These are phyloP conservation scores for Pulicaria dysenterica DNA, from an alignment of 129 eudicot genomes.

Conservation along the genomic window DNA sequence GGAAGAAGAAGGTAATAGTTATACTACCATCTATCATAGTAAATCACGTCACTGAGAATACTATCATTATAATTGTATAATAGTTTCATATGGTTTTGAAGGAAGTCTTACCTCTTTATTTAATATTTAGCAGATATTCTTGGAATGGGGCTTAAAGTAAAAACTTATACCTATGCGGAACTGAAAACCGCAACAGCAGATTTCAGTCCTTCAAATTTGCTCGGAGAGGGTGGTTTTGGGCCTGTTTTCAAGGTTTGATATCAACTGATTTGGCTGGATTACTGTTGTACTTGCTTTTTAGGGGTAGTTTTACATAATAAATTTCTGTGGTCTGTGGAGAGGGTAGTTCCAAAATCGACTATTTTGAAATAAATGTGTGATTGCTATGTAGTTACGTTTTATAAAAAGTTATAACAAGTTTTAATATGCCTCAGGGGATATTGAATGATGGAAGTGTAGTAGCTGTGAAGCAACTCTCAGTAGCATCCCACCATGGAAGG, in stretches of 20 bases:
- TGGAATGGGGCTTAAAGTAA: constrained; percentile 48
- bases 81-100: constrained; percentile 21
- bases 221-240: constrained; percentile 89
- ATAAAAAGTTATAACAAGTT: not conserved
- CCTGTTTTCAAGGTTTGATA: constrained; percentile 60
- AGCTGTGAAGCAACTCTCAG: constrained; percentile 70
- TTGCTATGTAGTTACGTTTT: not conserved
- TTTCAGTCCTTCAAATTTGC: constrained; percentile 59
- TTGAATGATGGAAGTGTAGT: constrained; percentile 59
- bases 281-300: not conserved
- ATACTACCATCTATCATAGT: too few species aligned
- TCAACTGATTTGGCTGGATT: constrained; percentile 1
- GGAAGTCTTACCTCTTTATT: not conserved
- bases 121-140: constrained; percentile 34
- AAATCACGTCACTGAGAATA: too few species aligned
- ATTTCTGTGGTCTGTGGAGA: not conserved
- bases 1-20: constrained; percentile 48
- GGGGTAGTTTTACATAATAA: not conserved
- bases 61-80: not conserved
- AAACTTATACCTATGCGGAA: constrained; percentile 52
- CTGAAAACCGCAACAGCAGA: constrained; percentile 61
- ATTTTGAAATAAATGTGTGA: not conserved
- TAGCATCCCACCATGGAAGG: constrained; percentile 57
- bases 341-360: not conserved
- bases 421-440: constrained; percentile 45